Base-by-base conservation (phyloP, 2,329 filamentous ascomycete genomes). In the Nannizziopsis barbatae region DNA sequence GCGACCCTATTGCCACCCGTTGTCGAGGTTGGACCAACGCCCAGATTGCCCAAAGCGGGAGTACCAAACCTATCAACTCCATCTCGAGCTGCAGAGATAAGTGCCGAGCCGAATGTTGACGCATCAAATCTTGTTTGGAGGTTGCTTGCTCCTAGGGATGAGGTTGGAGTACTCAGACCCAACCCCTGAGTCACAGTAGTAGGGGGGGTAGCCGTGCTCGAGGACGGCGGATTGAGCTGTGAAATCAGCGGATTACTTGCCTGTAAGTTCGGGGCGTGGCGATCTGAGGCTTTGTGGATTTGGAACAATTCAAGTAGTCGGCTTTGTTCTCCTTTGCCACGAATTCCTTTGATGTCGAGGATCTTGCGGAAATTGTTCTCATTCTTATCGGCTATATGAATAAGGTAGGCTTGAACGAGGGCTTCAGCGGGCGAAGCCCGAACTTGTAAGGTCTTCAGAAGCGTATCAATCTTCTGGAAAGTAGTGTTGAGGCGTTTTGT, bases 331-430 rank as follows among this genome's bases (percentile, higher is more conserved):
- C 78, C 73, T 61, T 88, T 90, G 53, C 71, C 71, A 47, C 83
- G 79, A 51, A 98, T 83, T 41, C 92, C 92, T 66, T 98, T 98
- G 54, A 98, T 76, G 44, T 98, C 92, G 40, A 98, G 79, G 51
- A 98, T 84, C 69, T 95, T 96, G 62, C 82, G 82, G 76, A 98
- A 98, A 68, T 98, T 98, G 59, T 80, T 78, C 63, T 96, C 92
- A 54, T 84, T 94, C 49, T 85, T 82, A 71, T 98, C 92, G 56
- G 80, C 88, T 55, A 98, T 92, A 68, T 96, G 92, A 65, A 96
- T 94, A 31, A 98, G 80, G 64, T 98, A 98, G 31, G 92, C 92
- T 69, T 96, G 90, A 0, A 98, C 89, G 2, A 98, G 78, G 1
- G 86, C 90, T 71, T 98, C 92, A 0, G 90, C 85, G 0, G 92